Conservation (phyloP, 2,329 filamentous ascomycete genomes). For the Phialophora macrospora region DNA sequence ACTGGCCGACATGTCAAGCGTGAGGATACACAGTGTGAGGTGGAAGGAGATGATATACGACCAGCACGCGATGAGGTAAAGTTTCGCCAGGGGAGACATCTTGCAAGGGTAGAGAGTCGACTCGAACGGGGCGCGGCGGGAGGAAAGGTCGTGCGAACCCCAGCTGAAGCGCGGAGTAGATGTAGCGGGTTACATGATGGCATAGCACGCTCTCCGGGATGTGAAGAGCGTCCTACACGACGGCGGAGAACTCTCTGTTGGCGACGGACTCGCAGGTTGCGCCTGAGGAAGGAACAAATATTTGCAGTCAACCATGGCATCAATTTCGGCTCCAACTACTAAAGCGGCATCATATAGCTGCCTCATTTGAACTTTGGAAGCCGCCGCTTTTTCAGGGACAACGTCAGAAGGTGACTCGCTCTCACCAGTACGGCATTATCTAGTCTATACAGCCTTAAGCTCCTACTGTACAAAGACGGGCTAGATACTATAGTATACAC, state of each 20-base stretch:
- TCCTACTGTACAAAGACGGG: neutral
- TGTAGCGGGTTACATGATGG: constrained; percentile 33
- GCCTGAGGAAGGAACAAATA: neutral
- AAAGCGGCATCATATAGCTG: neutral
- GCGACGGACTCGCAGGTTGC: neutral
- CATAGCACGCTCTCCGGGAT: constrained; percentile 24
- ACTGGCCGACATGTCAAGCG: constrained; percentile 22
- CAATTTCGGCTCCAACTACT: neutral
- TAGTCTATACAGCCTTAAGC: neutral
- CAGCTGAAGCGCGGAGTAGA: constrained; percentile 13
- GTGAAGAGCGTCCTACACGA: neutral
- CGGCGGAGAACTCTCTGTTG: neutral
- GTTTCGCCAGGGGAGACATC: constrained; percentile 36
- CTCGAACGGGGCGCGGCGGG: neutral
- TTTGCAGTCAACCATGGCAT: neutral
- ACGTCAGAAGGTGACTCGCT: neutral
- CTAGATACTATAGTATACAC: neutral
- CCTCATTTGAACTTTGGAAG: neutral
- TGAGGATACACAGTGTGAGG: constrained; percentile 33
- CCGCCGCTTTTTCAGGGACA: neutral
- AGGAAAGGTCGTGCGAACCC: constrained; percentile 5
- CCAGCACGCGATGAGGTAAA: constrained; percentile 39
- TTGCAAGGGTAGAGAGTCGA: constrained; percentile 4
- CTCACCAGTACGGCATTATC: neutral
- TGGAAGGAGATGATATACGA: constrained; percentile 38